phyloP scores from a whole-genome alignment of 2,329 filamentous ascomycete species.

The Claviceps humidiphila region DNA sequence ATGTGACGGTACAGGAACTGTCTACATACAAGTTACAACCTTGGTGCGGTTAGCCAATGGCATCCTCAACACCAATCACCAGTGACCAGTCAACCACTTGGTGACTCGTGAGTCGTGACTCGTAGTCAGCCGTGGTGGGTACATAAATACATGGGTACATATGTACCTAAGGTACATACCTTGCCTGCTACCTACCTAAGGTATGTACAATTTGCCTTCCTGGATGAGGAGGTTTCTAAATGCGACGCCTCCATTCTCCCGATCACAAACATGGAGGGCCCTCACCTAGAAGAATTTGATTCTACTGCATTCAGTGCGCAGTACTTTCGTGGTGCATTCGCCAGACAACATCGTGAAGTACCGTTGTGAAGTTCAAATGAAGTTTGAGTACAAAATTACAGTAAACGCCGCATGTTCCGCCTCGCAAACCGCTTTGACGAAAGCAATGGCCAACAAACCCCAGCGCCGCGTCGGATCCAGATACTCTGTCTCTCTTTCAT shows the following conservation, averaged over 20 bases:
- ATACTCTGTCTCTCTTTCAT: too few species aligned
- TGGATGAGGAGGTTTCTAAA: not conserved
- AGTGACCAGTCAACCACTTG: not conserved
- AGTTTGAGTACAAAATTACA: too few species aligned
- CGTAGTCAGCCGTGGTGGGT: not conserved
- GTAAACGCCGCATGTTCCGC: not conserved
- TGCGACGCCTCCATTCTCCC: not conserved
- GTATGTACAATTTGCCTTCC: not conserved
- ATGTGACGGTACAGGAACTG: not conserved
- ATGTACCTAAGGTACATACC: too few species aligned
- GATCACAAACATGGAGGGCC: not conserved
- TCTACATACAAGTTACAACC: not conserved
- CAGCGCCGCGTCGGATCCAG: conserved; percentile 1
- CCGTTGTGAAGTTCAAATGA: too few species aligned
- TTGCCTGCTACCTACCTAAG: too few species aligned
- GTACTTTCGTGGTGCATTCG: too few species aligned
- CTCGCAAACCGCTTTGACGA: not conserved
- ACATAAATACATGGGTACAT: not conserved
- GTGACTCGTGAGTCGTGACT: too few species aligned
- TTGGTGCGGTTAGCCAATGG: not conserved
- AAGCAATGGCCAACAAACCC: not conserved
- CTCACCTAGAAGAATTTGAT: not conserved
- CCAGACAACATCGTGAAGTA: too few species aligned
- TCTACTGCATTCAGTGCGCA: not conserved
- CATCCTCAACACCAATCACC: not conserved